phyloP scores from a whole-genome alignment of 2,329 filamentous ascomycete genomes.

The Fusarium clavum region DNA sequence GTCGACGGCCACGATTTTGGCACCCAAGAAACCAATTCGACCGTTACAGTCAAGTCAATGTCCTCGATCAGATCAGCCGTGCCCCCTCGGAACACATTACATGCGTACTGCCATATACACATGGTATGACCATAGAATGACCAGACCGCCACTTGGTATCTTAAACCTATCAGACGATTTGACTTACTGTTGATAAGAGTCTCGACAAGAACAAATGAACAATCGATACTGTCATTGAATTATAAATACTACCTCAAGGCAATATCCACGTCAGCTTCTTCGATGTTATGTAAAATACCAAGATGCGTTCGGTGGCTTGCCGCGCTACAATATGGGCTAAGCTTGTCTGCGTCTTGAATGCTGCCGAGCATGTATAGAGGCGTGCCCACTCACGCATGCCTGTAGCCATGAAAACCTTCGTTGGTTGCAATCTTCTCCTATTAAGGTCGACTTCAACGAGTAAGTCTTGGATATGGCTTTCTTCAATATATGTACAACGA shows the following conservation, averaged over 20 bases:
- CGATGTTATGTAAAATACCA: not conserved
- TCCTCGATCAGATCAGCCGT: constrained; percentile 14
- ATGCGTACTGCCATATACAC: not conserved
- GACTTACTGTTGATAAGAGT: not conserved
- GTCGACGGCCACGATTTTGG: not conserved
- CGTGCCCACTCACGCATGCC: not conserved
- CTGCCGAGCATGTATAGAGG: constrained; percentile 1
- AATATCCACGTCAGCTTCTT: not conserved
- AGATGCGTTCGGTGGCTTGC: not conserved
- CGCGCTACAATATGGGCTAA: not conserved
- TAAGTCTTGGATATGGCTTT: not conserved
- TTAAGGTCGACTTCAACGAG: not conserved
- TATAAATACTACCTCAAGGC: not conserved
- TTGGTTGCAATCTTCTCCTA: not conserved
- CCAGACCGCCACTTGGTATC: constrained; percentile 30
- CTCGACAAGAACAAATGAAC: not conserved
- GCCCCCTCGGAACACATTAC: constrained; percentile 12
- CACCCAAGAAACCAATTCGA: not conserved
- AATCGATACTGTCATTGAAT: not conserved
- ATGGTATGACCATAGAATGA: not conserved
- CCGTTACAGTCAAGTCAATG: not conserved
- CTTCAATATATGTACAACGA: not conserved
- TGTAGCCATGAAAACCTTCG: not conserved
- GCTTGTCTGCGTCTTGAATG: not conserved
- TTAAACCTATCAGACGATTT: not conserved